Conservation (phyloP, 345 rosid genomes). For the Eucalyptus rudis region DNA sequence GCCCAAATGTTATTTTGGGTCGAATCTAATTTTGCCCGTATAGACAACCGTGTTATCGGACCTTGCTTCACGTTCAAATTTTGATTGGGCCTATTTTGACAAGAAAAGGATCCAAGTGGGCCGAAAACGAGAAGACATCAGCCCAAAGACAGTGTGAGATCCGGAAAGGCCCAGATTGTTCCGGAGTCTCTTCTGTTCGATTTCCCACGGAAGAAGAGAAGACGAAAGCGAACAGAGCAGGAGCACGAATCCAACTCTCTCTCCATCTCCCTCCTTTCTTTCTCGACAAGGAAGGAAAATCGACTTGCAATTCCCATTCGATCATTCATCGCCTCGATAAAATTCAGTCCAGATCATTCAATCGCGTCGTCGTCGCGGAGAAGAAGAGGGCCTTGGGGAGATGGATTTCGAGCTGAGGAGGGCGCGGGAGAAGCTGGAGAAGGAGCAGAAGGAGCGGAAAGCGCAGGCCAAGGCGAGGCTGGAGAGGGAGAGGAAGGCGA, state of each 20-base stretch:
- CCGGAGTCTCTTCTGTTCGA: neutral
- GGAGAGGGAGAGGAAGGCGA: slow-evolving; percentile 62
- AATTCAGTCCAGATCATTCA: neutral
- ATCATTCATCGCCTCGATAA: neutral
- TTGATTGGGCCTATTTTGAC: neutral
- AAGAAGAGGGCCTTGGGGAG: slow-evolving; percentile 2
- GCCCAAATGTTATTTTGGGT: too few relatives aligned
- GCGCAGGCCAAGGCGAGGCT: slow-evolving; percentile 55
- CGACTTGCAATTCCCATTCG: neutral
- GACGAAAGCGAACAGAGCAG: neutral
- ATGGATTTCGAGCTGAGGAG: slow-evolving; percentile 95
- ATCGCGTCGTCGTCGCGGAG: neutral
- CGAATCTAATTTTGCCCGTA: neutral
- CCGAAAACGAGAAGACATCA: neutral
- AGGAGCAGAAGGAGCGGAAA: slow-evolving; percentile 82
- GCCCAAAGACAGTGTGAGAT: neutral
- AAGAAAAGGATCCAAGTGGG: neutral
- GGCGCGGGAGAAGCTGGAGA: slow-evolving; percentile 87
- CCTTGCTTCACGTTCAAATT: neutral
- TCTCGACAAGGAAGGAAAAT: neutral
- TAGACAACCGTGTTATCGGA: neutral
- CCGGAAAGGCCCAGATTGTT: slow-evolving; percentile 19
- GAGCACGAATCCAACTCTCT: neutral
- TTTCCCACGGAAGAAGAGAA: neutral
- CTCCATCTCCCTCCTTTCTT: neutral